Percentiles rank a stretch among this genome's conserved stretches.
Conservation (phyloP, 305 asterid species). For the Fraxinus platypoda region DNA sequence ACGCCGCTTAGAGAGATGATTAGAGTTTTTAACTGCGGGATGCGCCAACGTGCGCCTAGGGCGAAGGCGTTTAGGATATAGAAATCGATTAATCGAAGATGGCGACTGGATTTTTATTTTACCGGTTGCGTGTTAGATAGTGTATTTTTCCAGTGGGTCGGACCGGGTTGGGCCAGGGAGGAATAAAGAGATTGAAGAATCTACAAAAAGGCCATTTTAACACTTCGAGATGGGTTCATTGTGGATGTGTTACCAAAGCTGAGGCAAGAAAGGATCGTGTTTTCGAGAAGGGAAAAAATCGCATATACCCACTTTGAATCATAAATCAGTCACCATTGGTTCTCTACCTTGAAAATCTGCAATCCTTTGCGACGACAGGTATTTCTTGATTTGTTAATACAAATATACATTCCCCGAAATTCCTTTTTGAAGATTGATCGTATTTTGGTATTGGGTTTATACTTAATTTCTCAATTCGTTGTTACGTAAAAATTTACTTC, state of each 20-base stretch:
- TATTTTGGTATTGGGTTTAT: not conserved
- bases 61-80: constrained; percentile 22
- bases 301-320: not conserved
- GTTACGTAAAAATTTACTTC: not conserved
- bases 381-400: not conserved
- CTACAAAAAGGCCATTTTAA: not conserved
- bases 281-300: not conserved
- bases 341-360: not conserved
- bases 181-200: not conserved
- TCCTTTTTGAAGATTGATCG: not conserved
- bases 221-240: not conserved
- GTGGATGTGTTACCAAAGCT: not conserved
- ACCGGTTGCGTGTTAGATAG: constrained; percentile 17
- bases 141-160: not conserved
- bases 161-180: not conserved
- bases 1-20: constrained; percentile 30
- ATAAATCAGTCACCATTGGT: not conserved
- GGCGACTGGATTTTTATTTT: constrained; percentile 35
- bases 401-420: not conserved
- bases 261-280: not conserved
- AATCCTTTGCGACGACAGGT: not conserved
- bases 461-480: not conserved
- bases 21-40: not conserved
- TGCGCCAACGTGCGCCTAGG: not conserved
- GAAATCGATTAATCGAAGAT: constrained; percentile 39